Evolutionary conservation across 202 grass and related monocot genomes (phyloP), one percentile per base, ranked within the genome.

Genomic region (Carex sylvatica): DNA sequence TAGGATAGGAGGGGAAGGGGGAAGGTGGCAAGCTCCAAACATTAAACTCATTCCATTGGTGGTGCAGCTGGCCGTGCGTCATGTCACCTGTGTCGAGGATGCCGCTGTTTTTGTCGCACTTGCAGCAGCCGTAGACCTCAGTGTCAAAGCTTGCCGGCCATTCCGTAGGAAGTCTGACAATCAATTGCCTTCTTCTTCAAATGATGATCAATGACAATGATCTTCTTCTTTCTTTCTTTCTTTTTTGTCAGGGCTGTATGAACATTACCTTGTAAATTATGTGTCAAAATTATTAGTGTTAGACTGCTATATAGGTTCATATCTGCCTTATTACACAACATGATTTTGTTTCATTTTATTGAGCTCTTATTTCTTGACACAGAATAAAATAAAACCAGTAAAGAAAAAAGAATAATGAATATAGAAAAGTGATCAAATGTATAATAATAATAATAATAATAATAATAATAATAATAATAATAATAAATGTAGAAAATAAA

Each of bases 51-150:
- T 86, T 59, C 84, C 83, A 65, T 89, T 89, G 61, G n/a, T 94
- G 15, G 95, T 95, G 60, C 95, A 91, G 11, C 84, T 98, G 16
- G 92, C 95, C 12, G 61, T 74, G 83, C 85, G 89, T 0, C 90
- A 98, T 64, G 89, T 95, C 5, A 81, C 86, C 51, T 98, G 92
- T 65, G 79, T 93, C 71, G 92, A 98, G 89, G 95, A 98, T 74
- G 95, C 91, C 18, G 95, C 95, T 9, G 91, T 93, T 78, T 95
- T 98, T 70, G 82, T 95, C 7, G 92, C 95, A 30, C 90, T 98
- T 80, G 89, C 95, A 2, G 90, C 90, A 36, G 95, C 95, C 6
- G 92, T 93, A 20, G 92, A 98, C 81, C 95, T 98, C 44, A 95
- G 95, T 65, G 85, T 98, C 53, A 98, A 98, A 84, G 95, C 92